A percentile compares a stretch with the other conserved stretches of the same genome.
Conservation (phyloP, 2,329 filamentous ascomycete species). For the Knufia petricola region DNA sequence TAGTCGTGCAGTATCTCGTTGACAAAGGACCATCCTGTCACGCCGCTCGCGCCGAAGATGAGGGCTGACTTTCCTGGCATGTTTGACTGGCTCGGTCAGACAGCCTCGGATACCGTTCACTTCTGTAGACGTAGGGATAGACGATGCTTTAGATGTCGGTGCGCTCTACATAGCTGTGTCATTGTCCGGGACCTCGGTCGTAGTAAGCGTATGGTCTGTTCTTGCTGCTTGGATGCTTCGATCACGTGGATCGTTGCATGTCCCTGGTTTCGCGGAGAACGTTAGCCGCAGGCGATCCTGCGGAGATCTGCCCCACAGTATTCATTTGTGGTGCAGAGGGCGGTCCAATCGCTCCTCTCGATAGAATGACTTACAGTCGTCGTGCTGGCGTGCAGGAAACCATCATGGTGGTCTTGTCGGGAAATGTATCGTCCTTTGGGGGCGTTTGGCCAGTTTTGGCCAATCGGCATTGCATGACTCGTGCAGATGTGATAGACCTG, state of each 20-base stretch:
- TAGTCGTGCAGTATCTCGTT: background rate
- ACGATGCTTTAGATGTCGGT: background rate
- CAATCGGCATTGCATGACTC: too few species aligned
- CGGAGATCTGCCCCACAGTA: background rate
- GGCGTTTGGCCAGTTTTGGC: too few species aligned
- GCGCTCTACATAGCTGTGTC: background rate
- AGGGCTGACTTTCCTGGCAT: background rate
- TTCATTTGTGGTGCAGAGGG: background rate
- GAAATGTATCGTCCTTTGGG: too few species aligned
- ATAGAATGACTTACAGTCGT: background rate
- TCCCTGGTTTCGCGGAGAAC: background rate
- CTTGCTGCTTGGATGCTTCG: background rate
- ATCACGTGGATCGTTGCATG: background rate
- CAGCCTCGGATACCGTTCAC: background rate
- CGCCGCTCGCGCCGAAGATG: background rate
- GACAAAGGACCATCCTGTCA: background rate
- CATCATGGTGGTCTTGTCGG: background rate
- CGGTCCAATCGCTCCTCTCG: background rate
- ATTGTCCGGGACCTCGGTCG: background rate
- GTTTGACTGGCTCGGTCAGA: background rate
- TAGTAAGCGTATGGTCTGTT: background rate
- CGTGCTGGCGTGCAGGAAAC: background rate
- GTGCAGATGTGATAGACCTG: too few species aligned
- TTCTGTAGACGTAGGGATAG: background rate
- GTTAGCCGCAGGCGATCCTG: background rate